Percentiles rank a stretch among this genome's conserved stretches.
phyloP scores from a whole-genome alignment of 2,329 filamentous ascomycete genomes.

The Pestalotiopsis sp. region DNA sequence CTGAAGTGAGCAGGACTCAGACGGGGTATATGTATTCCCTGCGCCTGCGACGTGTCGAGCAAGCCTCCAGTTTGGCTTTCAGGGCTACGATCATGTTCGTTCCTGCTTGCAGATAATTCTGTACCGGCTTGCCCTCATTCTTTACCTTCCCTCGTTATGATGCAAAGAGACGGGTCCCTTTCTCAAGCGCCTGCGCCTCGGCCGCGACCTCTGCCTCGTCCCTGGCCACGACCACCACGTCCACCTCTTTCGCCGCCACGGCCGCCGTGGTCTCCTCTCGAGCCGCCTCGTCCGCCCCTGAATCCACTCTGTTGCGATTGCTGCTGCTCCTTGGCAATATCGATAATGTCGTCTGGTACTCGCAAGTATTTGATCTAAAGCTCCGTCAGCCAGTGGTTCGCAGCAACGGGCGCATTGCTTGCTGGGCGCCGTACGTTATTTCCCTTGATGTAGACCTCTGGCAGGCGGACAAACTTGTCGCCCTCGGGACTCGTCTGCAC shows the following conservation, averaged over 20 bases:
- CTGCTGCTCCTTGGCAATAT: slow-evolving; percentile 91
- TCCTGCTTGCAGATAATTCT: not conserved
- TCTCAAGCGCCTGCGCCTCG: slow-evolving; percentile 33
- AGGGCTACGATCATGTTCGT: not conserved
- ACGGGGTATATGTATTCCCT: not conserved
- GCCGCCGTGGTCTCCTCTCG: slow-evolving; percentile 61
- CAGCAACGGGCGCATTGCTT: not conserved
- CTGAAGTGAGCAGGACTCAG: not conserved
- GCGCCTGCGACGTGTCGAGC: not conserved
- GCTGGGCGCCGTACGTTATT: slow-evolving; percentile 77
- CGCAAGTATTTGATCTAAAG: slow-evolving; percentile 94
- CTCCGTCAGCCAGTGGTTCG: slow-evolving; percentile 23
- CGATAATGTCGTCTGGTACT: slow-evolving; percentile 95
- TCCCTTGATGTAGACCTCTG: slow-evolving; percentile 94
- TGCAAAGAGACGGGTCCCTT: no score
- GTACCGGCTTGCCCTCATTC: not conserved
- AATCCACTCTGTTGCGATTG: slow-evolving; percentile 67
- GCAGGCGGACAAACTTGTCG: slow-evolving; percentile 88
- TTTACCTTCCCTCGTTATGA: not conserved
- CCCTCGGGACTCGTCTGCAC: slow-evolving; percentile 95
- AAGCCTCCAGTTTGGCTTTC: not conserved
- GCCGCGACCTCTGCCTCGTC: slow-evolving; percentile 47
- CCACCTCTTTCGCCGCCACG: slow-evolving; percentile 59
- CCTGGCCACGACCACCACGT: slow-evolving; percentile 55
- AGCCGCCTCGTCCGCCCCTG: slow-evolving; percentile 66